Conservation (phyloP, 129 eudicot genomes). For the Flaveria linearis region DNA sequence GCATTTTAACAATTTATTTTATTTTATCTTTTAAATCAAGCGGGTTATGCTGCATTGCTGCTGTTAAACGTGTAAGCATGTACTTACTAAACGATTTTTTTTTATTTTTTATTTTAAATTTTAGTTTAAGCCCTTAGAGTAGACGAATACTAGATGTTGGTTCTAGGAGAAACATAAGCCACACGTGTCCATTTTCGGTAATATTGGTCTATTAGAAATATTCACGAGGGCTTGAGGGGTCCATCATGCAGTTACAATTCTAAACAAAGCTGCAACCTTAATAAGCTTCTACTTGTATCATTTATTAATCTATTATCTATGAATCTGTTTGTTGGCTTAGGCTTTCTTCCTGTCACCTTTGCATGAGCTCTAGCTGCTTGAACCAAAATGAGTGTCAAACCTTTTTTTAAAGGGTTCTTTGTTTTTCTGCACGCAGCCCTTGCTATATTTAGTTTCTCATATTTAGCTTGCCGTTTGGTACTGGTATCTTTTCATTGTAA, state of each 20-base stretch:
- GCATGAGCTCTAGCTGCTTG: neutral
- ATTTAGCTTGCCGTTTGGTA: neutral
- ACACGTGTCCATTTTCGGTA: neutral
- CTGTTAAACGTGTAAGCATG: neutral
- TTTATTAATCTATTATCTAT: no score
- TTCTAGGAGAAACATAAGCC: conserved; percentile 23
- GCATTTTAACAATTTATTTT: neutral
- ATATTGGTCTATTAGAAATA: no score
- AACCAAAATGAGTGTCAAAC: neutral
- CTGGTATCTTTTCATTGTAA: neutral
- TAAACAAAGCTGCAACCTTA: no score
- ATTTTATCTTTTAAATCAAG: neutral
- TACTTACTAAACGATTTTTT: neutral
- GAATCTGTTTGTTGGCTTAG: no score
- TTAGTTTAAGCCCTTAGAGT: conserved; percentile 9
- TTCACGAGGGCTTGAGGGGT: no score
- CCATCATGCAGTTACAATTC: no score
- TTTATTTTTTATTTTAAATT: neutral
- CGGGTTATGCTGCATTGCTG: neutral
- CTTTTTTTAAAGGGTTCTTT: neutral
- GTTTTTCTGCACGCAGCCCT: neutral
- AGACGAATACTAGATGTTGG: conserved; percentile 26
- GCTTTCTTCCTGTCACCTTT: no score
- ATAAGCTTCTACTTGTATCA: no score
- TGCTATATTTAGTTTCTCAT: neutral